Conservation (phyloP, 805 yeast species). For the Ogataea trehaloabstinens region DNA sequence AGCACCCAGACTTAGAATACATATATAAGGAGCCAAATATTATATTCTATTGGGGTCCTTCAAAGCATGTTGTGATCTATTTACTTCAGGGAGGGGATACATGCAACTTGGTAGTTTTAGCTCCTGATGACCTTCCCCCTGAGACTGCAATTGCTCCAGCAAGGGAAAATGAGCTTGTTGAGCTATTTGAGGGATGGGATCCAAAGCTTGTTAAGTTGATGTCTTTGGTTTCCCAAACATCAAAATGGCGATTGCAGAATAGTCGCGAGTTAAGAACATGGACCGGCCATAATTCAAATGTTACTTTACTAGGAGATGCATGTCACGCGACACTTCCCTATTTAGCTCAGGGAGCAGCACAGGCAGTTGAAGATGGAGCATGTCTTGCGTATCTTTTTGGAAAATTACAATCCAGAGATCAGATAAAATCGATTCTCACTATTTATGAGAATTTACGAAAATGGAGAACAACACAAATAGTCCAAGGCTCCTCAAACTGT, state of each 20-base stretch:
- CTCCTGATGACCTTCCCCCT: slow-evolving; percentile 14
- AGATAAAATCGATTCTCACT: slow-evolving; percentile 8
- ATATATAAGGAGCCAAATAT: slow-evolving; percentile 14
- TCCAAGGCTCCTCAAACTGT: slow-evolving; percentile 13
- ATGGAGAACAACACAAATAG: slow-evolving; percentile 14
- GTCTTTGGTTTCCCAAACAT: slow-evolving; percentile 8
- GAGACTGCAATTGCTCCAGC: slow-evolving; percentile 12
- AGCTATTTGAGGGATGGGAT: slow-evolving; percentile 14
- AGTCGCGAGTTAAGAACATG: slow-evolving; percentile 12
- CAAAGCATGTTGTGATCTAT: slow-evolving; percentile 16
- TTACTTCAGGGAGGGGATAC: slow-evolving; percentile 17
- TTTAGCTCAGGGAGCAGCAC: slow-evolving; percentile 20
- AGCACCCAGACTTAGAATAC: slow-evolving; percentile 15
- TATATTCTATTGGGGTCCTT: slow-evolving; percentile 18
- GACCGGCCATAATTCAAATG: slow-evolving; percentile 11
- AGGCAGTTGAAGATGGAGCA: slow-evolving; percentile 19
- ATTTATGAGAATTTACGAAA: slow-evolving; percentile 12
- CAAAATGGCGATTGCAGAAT: slow-evolving; percentile 16
- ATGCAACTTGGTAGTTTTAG: slow-evolving; percentile 18
- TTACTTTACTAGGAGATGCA: slow-evolving; percentile 16
- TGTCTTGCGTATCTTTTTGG: slow-evolving; percentile 16
- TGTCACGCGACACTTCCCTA: slow-evolving; percentile 20
- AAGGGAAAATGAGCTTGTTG: slow-evolving; percentile 9
- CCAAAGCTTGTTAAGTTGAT: slow-evolving; percentile 9
- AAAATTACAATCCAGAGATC: slow-evolving; percentile 7